These are phyloP conservation scores for Plenodomus lindquistii DNA, from an alignment of 2,329 filamentous ascomycete species.

Conservation along the genomic window DNA sequence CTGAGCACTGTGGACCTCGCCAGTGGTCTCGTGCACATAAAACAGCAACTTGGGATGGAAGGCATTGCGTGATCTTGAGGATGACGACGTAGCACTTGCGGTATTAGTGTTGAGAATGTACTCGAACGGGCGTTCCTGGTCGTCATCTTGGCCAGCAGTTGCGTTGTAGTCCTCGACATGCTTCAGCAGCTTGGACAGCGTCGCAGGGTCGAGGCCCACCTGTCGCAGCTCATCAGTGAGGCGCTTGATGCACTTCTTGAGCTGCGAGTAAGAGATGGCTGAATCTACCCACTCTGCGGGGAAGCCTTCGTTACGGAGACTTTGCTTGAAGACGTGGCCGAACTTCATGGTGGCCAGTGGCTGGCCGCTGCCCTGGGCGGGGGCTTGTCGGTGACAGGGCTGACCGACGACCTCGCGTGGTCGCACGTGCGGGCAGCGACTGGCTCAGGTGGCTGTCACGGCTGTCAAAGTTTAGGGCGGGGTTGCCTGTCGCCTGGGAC, in stretches of 20 bases:
- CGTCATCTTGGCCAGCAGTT: slow-evolving; percentile 24
- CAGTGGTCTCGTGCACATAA: slow-evolving; percentile 67
- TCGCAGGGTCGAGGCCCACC: slow-evolving; percentile 73
- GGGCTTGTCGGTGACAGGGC: slow-evolving; percentile 12
- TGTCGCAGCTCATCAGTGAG: slow-evolving; percentile 71
- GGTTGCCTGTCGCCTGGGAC: slow-evolving; percentile 1
- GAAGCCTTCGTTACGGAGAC: slow-evolving; percentile 72
- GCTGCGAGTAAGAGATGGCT: slow-evolving; percentile 79
- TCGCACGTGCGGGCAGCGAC: too few species aligned
- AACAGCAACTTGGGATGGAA: slow-evolving; percentile 73
- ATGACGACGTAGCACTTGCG: slow-evolving; percentile 2
- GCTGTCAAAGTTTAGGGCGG: not conserved
- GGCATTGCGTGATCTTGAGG: slow-evolving; percentile 18
- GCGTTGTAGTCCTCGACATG: slow-evolving; percentile 45
- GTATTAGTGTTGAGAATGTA: slow-evolving; percentile 38
- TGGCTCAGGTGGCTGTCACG: slow-evolving; percentile 11
- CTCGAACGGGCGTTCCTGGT: slow-evolving; percentile 40
- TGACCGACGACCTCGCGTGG: slow-evolving; percentile 23
- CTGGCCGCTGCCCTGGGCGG: slow-evolving; percentile 6
- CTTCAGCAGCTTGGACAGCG: slow-evolving; percentile 66
- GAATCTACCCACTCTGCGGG: slow-evolving; percentile 71
- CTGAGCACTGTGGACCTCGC: slow-evolving; percentile 68
- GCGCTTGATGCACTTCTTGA: slow-evolving; percentile 88
- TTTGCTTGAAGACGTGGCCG: slow-evolving; percentile 74
- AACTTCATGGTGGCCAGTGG: slow-evolving; percentile 72